A percentile compares a stretch with the other conserved stretches of the same genome.
Conservation (phyloP, 768 basidiomycete genomes). For the Crepidotus variabilis region DNA sequence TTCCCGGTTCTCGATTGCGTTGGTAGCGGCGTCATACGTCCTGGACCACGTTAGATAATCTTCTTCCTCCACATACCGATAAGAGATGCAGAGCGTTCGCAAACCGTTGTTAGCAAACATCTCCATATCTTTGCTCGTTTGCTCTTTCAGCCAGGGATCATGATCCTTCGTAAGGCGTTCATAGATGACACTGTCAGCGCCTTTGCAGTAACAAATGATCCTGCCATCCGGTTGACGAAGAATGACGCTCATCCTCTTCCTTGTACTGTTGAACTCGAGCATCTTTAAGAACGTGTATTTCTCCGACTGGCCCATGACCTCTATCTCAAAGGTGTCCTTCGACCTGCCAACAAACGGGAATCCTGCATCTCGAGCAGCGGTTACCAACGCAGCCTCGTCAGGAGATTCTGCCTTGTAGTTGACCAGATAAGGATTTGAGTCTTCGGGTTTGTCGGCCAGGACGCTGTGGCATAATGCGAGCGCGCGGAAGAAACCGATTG, state of each 20-base stretch:
- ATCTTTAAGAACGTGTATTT: constrained; percentile 74
- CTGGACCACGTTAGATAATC: constrained; percentile 82
- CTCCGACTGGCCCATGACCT: constrained; percentile 88
- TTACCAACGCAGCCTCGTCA: constrained; percentile 93
- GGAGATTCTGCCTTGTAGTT: constrained; percentile 97
- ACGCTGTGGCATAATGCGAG: constrained; percentile 94
- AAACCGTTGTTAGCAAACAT: constrained; percentile 89
- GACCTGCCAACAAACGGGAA: constrained; percentile 83
- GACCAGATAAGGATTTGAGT: constrained; percentile 55
- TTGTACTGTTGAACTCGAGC: constrained; percentile 90
- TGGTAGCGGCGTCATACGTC: constrained; percentile 79
- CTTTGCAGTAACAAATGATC: constrained; percentile 88
- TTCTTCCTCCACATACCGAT: constrained; percentile 71
- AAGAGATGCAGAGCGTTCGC: constrained; percentile 88
- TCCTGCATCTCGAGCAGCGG: constrained; percentile 87
- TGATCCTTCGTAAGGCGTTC: constrained; percentile 76
- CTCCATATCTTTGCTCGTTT: constrained; percentile 87
- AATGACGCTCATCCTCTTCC: constrained; percentile 95
- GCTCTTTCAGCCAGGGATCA: constrained; percentile 67
- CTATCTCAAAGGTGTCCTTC: constrained; percentile 78
- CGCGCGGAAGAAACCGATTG: constrained; percentile 90
- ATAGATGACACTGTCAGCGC: constrained; percentile 96
- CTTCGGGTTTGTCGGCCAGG: constrained; percentile 71
- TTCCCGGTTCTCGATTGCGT: constrained; percentile 74
- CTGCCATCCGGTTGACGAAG: constrained; percentile 81